phyloP scores from a whole-genome alignment of 2,329 filamentous ascomycete species.

The Hypoxylon sp. region DNA sequence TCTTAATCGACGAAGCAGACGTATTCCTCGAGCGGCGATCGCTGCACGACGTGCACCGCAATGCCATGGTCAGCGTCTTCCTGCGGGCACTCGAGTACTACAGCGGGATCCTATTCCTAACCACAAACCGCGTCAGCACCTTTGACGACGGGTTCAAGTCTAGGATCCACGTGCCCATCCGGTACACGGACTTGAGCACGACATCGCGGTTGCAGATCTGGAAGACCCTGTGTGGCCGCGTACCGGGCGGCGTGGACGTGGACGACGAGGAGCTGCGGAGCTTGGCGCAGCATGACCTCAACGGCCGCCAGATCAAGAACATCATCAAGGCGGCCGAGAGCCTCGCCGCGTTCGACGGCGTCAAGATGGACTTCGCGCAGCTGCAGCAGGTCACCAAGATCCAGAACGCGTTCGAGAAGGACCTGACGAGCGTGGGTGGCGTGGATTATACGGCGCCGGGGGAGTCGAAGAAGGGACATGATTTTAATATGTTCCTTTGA shows the following conservation, averaged over 20 bases:
- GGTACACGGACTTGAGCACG: slow-evolving; percentile 43
- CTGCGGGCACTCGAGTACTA: slow-evolving; percentile 48
- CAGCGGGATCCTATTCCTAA: slow-evolving; percentile 47
- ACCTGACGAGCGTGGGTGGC: slow-evolving; percentile 39
- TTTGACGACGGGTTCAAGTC: slow-evolving; percentile 48
- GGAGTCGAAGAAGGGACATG: slow-evolving; percentile 27
- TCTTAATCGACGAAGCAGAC: slow-evolving; percentile 56
- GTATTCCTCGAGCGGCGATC: slow-evolving; percentile 56
- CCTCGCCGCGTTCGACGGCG: slow-evolving; percentile 54
- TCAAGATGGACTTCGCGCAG: slow-evolving; percentile 49
- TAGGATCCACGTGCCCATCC: slow-evolving; percentile 48
- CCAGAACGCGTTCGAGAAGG: slow-evolving; percentile 53
- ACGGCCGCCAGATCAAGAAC: slow-evolving; percentile 56
- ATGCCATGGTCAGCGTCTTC: slow-evolving; percentile 48
- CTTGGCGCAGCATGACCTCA: slow-evolving; percentile 48
- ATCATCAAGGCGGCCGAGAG: slow-evolving; percentile 53
- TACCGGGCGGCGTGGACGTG: slow-evolving; percentile 46
- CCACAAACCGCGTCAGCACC: slow-evolving; percentile 44
- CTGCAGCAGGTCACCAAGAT: slow-evolving; percentile 53
- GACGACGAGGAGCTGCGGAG: slow-evolving; percentile 41
- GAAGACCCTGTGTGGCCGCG: slow-evolving; percentile 49
- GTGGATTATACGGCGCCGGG: slow-evolving; percentile 46
- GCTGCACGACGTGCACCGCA: slow-evolving; percentile 40
- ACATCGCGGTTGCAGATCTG: slow-evolving; percentile 48
- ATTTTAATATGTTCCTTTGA: slow-evolving; percentile 41